A percentile compares a stretch with the other conserved stretches of the same genome.
These are phyloP conservation scores for Ophiostoma tasmaniense DNA, from an alignment of 2,329 filamentous ascomycete genomes.

Conservation along the genomic window DNA sequence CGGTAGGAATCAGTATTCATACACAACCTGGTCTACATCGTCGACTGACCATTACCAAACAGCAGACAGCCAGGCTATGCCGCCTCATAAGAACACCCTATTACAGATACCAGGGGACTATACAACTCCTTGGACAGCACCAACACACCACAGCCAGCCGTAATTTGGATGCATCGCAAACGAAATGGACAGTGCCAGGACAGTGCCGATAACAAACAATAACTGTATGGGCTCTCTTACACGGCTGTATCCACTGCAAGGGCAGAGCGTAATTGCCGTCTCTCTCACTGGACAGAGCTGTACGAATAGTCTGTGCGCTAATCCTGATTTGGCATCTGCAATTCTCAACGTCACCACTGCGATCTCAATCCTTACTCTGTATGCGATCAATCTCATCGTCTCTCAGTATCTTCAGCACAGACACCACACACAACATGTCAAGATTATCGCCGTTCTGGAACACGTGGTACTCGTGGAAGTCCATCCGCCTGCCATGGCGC, in stretches of 20 bases:
- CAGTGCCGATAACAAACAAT: background rate
- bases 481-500: slow-evolving; percentile 54
- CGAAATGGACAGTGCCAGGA: background rate
- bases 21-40: too few relatives aligned
- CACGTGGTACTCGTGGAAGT: slow-evolving; percentile 55
- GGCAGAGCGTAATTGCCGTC: background rate
- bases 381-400: background rate
- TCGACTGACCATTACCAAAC: too few relatives aligned
- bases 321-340: slow-evolving; percentile 3
- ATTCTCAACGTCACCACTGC: background rate
- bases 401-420: background rate
- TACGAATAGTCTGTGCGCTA: slow-evolving; percentile 4
- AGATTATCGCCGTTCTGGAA: slow-evolving; percentile 28
- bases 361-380: background rate
- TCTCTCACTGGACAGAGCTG: slow-evolving; percentile 3
- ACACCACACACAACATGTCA: background rate
- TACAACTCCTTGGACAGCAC: background rate
- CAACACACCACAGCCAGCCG: background rate
- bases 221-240: background rate
- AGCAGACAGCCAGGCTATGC: background rate
- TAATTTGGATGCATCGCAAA: background rate
- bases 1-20: too few relatives aligned
- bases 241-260: background rate
- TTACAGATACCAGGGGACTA: background rate
- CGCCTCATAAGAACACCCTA: background rate